Percentiles rank a stretch among this genome's conserved stretches.
phyloP scores from a whole-genome alignment of 2,329 filamentous ascomycete genomes.

The Cryphonectria parasitica region DNA sequence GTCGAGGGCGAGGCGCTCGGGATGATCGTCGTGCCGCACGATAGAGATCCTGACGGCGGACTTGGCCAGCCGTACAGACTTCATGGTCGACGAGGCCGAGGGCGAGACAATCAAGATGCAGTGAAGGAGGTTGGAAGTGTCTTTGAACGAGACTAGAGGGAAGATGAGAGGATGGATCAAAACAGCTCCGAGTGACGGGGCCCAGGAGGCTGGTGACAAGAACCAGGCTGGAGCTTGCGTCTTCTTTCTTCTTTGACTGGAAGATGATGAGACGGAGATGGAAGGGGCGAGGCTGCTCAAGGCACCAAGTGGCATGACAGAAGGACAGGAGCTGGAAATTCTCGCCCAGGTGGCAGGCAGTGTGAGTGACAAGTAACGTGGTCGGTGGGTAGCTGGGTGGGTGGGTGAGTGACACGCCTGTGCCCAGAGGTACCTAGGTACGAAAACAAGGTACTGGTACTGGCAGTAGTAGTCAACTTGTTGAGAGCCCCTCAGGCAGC shows the following conservation, averaged over 20 bases:
- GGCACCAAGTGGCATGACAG: conserved; percentile 17
- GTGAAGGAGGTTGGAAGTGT: conserved; percentile 19
- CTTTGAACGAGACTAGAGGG: conserved; percentile 22
- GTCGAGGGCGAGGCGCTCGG: conserved; percentile 20
- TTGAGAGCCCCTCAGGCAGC: not conserved
- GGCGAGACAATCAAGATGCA: conserved; percentile 4
- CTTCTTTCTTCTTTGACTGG: not conserved
- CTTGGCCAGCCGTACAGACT: conserved; percentile 22
- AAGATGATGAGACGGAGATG: conserved; percentile 3
- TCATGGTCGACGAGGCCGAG: conserved; percentile 22
- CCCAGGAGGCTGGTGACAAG: conserved; percentile 8
- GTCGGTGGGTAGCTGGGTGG: not conserved
- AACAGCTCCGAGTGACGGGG: conserved; percentile 15
- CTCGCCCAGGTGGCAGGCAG: not conserved
- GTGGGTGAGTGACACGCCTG: not conserved
- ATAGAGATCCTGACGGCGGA: conserved; percentile 27
- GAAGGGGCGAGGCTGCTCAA: conserved; percentile 14
- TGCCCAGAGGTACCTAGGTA: conserved; percentile 1
- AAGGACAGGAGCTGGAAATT: not conserved
- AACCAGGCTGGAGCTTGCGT: conserved; percentile 11
- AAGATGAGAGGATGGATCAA: conserved; percentile 22
- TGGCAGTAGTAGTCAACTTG: not conserved
- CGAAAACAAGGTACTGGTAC: not conserved
- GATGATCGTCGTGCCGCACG: conserved; percentile 25
- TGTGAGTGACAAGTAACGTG: conserved; percentile 7